These are phyloP conservation scores for Stemphylium vesicarium DNA, from an alignment of 2,329 filamentous ascomycete species.

Conservation along the genomic window DNA sequence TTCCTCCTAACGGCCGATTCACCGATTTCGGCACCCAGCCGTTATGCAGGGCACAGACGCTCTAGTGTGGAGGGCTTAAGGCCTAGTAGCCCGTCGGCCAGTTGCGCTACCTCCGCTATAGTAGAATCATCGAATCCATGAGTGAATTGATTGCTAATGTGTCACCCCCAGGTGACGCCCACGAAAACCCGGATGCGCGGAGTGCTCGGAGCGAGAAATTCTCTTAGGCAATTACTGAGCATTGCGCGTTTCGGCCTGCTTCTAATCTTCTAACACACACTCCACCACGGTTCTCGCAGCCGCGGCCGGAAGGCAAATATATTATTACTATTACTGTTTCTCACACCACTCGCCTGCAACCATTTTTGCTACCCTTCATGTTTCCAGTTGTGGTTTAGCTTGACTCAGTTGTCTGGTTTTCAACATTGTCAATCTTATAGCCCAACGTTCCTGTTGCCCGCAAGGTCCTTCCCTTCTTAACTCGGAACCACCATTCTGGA, in stretches of 20 bases:
- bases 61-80: slow-evolving; percentile 4
- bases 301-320: slow-evolving; percentile 14
- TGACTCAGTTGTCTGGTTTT: not conserved
- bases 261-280: slow-evolving; percentile 7
- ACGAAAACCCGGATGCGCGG: slow-evolving; percentile 14
- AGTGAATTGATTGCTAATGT: slow-evolving; percentile 29
- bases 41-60: slow-evolving; percentile 7
- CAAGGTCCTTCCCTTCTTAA: slow-evolving; percentile 1
- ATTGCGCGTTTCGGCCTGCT: slow-evolving; percentile 12
- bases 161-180: slow-evolving; percentile 10
- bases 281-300: slow-evolving; percentile 1
- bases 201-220: slow-evolving; percentile 12
- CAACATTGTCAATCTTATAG: no score
- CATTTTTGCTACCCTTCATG: slow-evolving; percentile 1
- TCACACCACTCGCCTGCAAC: not conserved
- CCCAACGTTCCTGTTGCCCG: not conserved
- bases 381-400: slow-evolving; percentile 1
- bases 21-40: slow-evolving; percentile 12
- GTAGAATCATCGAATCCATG: slow-evolving; percentile 19
- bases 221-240: slow-evolving; percentile 10
- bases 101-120: slow-evolving; percentile 13
- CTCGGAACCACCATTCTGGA: slow-evolving; percentile 10
- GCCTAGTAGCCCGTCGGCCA: slow-evolving; percentile 19
- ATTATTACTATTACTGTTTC: not conserved
- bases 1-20: slow-evolving; percentile 5